A percentile compares a stretch with the other conserved stretches of the same genome.
phyloP scores from a whole-genome alignment of 2,329 filamentous ascomycete genomes.

The Phoma sp. region DNA sequence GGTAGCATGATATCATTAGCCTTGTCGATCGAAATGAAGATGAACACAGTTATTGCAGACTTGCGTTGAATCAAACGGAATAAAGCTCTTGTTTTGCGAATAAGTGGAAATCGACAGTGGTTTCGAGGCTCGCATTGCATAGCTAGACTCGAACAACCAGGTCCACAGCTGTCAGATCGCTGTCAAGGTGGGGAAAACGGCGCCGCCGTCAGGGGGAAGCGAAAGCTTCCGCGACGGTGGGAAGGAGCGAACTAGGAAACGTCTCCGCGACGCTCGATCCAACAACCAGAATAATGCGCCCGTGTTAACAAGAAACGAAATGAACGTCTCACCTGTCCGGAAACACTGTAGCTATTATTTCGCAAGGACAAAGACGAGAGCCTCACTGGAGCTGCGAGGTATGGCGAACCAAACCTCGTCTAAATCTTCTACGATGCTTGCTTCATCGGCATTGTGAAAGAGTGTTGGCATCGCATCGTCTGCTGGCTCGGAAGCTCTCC shows the following conservation, averaged over 20 bases:
- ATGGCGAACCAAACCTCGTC: no score
- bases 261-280: conserved; percentile 4
- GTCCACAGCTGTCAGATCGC: conserved; percentile 5
- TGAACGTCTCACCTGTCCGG: not conserved
- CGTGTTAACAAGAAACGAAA: conserved; percentile 8
- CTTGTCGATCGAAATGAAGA: conserved; percentile 15
- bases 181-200: not conserved
- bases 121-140: no score
- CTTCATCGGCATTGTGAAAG: no score
- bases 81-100: no score
- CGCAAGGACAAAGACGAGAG: no score
- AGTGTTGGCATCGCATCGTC: no score
- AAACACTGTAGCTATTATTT: not conserved
- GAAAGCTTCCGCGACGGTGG: conserved; percentile 7
- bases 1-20: conserved; percentile 2
- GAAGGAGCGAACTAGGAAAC: conserved; percentile 6
- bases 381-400: no score
- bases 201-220: not conserved
- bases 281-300: conserved; percentile 1
- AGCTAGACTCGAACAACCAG: not conserved
- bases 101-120: no score
- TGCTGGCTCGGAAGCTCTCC: not conserved
- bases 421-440: no score
- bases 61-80: no score
- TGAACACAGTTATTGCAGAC: conserved; percentile 4